phyloP scores from a whole-genome alignment of 2,329 filamentous ascomycete genomes.

The Pseudogymnoascus sp. region DNA sequence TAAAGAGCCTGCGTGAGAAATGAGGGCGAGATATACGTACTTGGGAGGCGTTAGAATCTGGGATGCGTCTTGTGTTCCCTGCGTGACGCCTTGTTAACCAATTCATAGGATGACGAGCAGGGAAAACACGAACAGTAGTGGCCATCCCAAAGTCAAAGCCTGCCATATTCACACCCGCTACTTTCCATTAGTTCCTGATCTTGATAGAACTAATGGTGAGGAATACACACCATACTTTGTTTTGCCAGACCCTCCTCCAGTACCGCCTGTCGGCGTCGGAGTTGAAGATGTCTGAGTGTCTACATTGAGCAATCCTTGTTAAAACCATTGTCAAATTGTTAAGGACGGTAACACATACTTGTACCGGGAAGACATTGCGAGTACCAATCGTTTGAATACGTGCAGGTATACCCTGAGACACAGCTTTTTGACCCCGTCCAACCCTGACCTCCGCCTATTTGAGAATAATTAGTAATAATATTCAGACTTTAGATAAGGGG shows the following conservation, averaged over 20 bases:
- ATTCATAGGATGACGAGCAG: neutral
- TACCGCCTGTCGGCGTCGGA: neutral
- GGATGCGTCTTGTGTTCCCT: neutral
- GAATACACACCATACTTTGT: neutral
- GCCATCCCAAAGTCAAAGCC: constrained; percentile 43
- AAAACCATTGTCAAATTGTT: neutral
- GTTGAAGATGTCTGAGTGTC: no score
- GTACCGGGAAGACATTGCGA: constrained; percentile 26
- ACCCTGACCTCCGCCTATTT: constrained; percentile 22
- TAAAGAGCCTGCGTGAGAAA: no score
- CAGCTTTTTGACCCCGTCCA: constrained; percentile 27
- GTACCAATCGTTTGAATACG: constrained; percentile 25
- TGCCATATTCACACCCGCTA: constrained; percentile 34
- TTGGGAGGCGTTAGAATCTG: neutral
- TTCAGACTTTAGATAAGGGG: neutral
- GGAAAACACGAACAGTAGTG: constrained; percentile 24
- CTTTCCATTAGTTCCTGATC: neutral
- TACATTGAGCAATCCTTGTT: no score
- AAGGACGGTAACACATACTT: constrained; percentile 12
- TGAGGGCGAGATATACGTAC: neutral
- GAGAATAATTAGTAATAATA: neutral
- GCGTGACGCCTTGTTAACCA: neutral
- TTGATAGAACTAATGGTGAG: neutral
- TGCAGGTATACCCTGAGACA: constrained; percentile 27
- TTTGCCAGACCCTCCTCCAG: constrained; percentile 6